These are phyloP conservation scores for Ganoderma boninense DNA, from an alignment of 1,284 basidiomycete genomes.

Conservation along the genomic window DNA sequence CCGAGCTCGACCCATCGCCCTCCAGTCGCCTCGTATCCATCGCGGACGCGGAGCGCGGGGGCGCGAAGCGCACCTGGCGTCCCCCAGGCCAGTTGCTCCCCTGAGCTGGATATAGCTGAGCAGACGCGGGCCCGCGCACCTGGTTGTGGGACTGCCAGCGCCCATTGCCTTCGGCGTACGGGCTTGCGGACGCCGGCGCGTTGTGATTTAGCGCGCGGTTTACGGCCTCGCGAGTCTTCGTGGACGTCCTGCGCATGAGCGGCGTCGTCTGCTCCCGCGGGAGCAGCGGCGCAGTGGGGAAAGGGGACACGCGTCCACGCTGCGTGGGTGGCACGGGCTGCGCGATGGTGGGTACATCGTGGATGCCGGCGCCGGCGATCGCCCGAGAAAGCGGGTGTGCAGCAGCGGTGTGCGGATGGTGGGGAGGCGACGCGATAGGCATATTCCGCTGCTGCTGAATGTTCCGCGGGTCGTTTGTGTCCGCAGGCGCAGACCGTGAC, in stretches of 20 bases:
- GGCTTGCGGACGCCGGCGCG: slow-evolving; percentile 23
- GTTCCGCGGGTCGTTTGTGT: slow-evolving; percentile 27
- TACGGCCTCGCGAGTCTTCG: slow-evolving; percentile 29
- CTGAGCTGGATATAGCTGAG: slow-evolving; percentile 2
- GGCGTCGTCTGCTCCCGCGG: slow-evolving; percentile 37
- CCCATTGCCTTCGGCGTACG: slow-evolving; percentile 21
- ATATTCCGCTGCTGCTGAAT: slow-evolving; percentile 13
- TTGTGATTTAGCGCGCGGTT: slow-evolving; percentile 19
- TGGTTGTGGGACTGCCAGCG: slow-evolving; percentile 24
- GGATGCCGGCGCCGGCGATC: slow-evolving; percentile 6
- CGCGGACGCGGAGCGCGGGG: slow-evolving; percentile 37
- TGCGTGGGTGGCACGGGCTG: slow-evolving; percentile 45
- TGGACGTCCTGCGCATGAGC: slow-evolving; percentile 36
- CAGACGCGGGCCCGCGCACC: slow-evolving; percentile 12
- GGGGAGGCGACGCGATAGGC: slow-evolving; percentile 13
- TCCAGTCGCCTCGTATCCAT: slow-evolving; percentile 28
- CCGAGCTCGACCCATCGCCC: slow-evolving; percentile 23
- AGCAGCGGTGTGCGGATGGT: slow-evolving; percentile 21
- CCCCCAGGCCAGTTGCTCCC: slow-evolving; percentile 11
- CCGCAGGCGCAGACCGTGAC: slow-evolving; percentile 31
- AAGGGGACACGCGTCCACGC: slow-evolving; percentile 59
- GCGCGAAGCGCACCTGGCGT: slow-evolving; percentile 32
- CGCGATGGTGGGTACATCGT: slow-evolving; percentile 34
- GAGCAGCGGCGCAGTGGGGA: slow-evolving; percentile 53
- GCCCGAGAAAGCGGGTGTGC: slow-evolving; percentile 29